Evolutionary conservation across 2,329 filamentous ascomycete genomes (phyloP).

Genomic region (Pseudogymnoascus pannorum): DNA sequence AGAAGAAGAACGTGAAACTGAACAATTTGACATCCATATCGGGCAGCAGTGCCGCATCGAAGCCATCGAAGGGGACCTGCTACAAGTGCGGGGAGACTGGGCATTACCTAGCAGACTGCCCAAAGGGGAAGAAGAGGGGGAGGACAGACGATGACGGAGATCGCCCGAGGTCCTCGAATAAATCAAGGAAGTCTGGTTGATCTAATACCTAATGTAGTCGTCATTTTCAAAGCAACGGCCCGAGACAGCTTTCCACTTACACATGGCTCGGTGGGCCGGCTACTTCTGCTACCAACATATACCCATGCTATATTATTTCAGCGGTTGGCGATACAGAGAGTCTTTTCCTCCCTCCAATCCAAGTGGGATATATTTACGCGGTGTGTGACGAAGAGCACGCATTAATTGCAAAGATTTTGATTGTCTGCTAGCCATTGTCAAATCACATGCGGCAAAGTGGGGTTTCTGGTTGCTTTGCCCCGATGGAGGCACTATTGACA

Average conservation of each 20-base stretch:
- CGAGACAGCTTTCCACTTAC: background rate
- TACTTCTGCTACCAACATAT: background rate
- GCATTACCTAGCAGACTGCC: constrained; percentile 52
- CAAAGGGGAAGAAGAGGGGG: constrained; percentile 29
- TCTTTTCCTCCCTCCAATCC: background rate
- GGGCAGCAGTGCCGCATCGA: constrained; percentile 30
- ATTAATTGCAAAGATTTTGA: background rate
- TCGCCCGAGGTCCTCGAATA: constrained; percentile 6
- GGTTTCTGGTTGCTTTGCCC: background rate
- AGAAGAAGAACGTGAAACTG: constrained; percentile 60
- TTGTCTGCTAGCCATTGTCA: background rate
- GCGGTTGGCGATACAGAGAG: background rate
- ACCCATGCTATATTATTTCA: background rate
- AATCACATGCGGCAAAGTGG: constrained; percentile 4
- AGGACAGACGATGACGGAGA: constrained; percentile 9
- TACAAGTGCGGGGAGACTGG: constrained; percentile 55
- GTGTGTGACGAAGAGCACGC: background rate
- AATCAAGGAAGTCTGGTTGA: constrained; percentile 5
- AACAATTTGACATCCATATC: constrained; percentile 58
- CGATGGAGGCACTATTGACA: background rate
- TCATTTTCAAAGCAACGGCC: background rate
- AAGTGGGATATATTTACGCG: background rate
- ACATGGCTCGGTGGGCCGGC: background rate
- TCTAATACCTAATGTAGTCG: background rate
- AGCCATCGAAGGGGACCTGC: constrained; percentile 39